Evolutionary conservation across 2,329 filamentous ascomycete genomes (phyloP).

Genomic region (Cladophialophora carrionii): DNA sequence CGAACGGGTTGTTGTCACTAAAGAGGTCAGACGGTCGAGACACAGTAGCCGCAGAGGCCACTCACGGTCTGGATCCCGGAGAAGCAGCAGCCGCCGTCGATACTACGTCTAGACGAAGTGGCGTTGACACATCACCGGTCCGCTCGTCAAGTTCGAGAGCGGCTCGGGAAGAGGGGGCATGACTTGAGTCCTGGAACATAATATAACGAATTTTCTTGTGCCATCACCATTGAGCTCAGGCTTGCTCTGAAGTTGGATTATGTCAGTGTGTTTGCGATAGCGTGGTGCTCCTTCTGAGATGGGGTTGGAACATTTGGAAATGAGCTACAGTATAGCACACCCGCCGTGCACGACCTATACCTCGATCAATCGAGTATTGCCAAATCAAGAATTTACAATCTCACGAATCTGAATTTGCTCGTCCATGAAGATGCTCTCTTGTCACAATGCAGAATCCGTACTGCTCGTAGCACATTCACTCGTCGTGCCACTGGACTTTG

Average conservation of each 20-base stretch:
- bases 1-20: constrained; percentile 43
- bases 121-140: not conserved
- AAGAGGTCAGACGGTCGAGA: constrained; percentile 44
- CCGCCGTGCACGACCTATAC: not conserved
- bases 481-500: not conserved
- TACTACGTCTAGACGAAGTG: constrained; percentile 34
- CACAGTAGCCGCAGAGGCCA: constrained; percentile 41
- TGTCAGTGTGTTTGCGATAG: constrained; percentile 21
- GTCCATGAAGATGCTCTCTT: not conserved
- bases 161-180: not conserved
- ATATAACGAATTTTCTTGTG: constrained; percentile 30
- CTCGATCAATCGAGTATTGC: not conserved
- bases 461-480: not conserved
- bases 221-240: not conserved
- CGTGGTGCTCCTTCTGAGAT: constrained; percentile 10
- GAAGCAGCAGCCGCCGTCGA: constrained; percentile 37
- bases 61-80: constrained; percentile 37
- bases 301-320: not conserved
- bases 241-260: not conserved
- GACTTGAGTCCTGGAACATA: constrained; percentile 3
- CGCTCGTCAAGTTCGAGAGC: not conserved
- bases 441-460: not conserved
- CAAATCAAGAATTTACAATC: not conserved
- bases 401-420: not conserved
- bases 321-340: not conserved